phyloP scores from a whole-genome alignment of 352 stramenopile genomes.

The Pythium guiyangense region DNA sequence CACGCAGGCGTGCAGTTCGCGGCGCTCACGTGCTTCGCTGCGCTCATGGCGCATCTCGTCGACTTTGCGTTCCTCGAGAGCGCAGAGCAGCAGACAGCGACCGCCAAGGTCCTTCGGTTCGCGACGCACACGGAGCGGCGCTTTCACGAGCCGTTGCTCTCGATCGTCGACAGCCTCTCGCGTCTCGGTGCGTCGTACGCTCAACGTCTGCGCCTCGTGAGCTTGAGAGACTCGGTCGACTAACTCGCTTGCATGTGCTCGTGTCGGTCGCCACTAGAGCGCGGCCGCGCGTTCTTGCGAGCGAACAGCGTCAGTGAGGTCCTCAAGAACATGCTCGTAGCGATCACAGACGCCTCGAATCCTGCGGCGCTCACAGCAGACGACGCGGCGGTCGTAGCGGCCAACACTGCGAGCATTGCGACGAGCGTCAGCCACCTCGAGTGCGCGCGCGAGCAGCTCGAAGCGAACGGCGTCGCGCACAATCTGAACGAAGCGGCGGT shows the following conservation, averaged over 20 bases:
- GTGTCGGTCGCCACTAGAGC: slow-evolving; percentile 7
- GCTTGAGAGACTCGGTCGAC: neutral
- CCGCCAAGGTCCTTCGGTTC: slow-evolving; percentile 23
- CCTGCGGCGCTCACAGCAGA: slow-evolving; percentile 3
- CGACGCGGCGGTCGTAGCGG: slow-evolving; percentile 23
- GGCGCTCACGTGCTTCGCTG: slow-evolving; percentile 34
- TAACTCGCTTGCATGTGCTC: neutral
- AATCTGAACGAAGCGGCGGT: slow-evolving; percentile 9
- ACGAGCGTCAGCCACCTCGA: slow-evolving; percentile 30
- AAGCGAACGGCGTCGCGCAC: neutral
- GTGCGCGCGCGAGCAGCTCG: slow-evolving; percentile 25
- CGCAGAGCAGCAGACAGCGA: slow-evolving; percentile 23
- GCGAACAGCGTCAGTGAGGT: neutral
- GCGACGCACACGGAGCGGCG: slow-evolving; percentile 25
- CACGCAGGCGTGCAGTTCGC: slow-evolving; percentile 25
- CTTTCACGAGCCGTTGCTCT: slow-evolving; percentile 34
- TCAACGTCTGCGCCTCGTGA: too few relatives aligned
- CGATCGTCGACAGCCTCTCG: slow-evolving; percentile 49
- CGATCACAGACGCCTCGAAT: neutral
- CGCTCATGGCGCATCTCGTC: slow-evolving; percentile 7
- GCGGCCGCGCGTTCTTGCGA: slow-evolving; percentile 11
- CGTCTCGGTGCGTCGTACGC: slow-evolving; percentile 23
- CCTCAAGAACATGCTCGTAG: slow-evolving; percentile 16
- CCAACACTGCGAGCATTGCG: slow-evolving; percentile 27
- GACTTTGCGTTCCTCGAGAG: slow-evolving; percentile 18